A percentile compares a stretch with the other conserved stretches of the same genome.
These are phyloP conservation scores for Stachybotrys elegans DNA, from an alignment of 2,329 filamentous ascomycete species.

Conservation along the genomic window DNA sequence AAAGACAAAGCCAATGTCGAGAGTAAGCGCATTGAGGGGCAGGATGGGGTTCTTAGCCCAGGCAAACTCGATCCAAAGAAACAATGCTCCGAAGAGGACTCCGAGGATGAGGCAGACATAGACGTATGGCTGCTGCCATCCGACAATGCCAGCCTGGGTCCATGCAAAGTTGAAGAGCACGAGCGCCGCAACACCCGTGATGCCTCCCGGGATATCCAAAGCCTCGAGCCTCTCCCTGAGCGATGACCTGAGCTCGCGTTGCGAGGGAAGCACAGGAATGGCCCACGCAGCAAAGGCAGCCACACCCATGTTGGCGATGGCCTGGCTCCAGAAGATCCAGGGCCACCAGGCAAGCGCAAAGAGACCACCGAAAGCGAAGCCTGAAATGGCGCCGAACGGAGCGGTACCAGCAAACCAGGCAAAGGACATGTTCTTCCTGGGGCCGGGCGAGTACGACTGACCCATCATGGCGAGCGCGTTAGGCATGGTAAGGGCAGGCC, in stretches of 20 bases:
- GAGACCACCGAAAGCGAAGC: slow-evolving; percentile 32
- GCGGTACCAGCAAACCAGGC: slow-evolving; percentile 42
- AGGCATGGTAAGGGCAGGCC: slow-evolving; percentile 46
- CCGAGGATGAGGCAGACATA: slow-evolving; percentile 54
- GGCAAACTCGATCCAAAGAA: slow-evolving; percentile 40
- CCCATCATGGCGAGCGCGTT: slow-evolving; percentile 46
- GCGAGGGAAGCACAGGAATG: slow-evolving; percentile 28
- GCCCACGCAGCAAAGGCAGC: slow-evolving; percentile 25
- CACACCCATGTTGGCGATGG: slow-evolving; percentile 19
- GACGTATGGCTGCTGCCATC: slow-evolving; percentile 54
- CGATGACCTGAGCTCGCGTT: slow-evolving; percentile 12
- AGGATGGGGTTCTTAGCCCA: slow-evolving; percentile 7
- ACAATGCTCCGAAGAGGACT: slow-evolving; percentile 45
- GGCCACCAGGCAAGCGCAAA: slow-evolving; percentile 35
- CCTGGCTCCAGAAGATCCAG: slow-evolving; percentile 23
- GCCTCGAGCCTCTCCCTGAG: slow-evolving; percentile 16
- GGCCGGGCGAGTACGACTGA: slow-evolving; percentile 41
- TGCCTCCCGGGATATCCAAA: slow-evolving; percentile 34
- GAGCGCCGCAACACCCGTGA: slow-evolving; percentile 47
- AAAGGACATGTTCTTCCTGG: slow-evolving; percentile 36
- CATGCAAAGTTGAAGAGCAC: slow-evolving; percentile 62
- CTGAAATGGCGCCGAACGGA: slow-evolving; percentile 39
- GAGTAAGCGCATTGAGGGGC: slow-evolving; percentile 5
- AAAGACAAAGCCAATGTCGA: slow-evolving; percentile 8
- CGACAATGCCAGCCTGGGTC: slow-evolving; percentile 58